These are phyloP conservation scores for Teunomyces funiuensis DNA, from an alignment of 805 yeast species.

Conservation along the genomic window DNA sequence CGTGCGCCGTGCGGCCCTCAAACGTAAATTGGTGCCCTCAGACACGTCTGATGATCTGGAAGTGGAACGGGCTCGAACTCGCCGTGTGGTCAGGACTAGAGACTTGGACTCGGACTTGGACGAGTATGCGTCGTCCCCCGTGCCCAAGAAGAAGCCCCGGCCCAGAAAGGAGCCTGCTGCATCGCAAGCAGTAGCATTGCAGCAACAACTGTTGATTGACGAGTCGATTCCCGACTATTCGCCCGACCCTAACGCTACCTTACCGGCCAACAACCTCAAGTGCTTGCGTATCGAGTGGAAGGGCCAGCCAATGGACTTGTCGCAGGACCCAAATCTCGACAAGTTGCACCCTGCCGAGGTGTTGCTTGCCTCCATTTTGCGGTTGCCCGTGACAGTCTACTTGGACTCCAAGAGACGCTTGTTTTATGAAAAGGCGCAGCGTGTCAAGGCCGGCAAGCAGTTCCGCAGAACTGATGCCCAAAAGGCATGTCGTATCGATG, in stretches of 20 bases:
- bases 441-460: conserved; percentile 66
- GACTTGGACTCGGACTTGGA: conserved; percentile 18
- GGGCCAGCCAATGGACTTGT: conserved; percentile 94
- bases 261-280: conserved; percentile 65
- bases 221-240: conserved; percentile 77
- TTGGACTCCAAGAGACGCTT: conserved; percentile 67
- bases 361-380: conserved; percentile 77
- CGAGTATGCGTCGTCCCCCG: conserved; percentile 22
- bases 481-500: conserved; percentile 96
- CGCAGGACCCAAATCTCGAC: conserved; percentile 67
- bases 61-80: conserved; percentile 55
- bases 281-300: conserved; percentile 93
- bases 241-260: conserved; percentile 58
- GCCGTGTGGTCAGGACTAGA: conserved; percentile 50
- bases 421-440: conserved; percentile 83
- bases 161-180: conserved; percentile 30
- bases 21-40: conserved; percentile 11
- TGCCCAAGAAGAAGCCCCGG: conserved; percentile 44
- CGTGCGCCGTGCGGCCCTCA: conserved; percentile 6
- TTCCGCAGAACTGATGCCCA: conserved; percentile 97
- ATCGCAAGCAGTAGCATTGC: conserved; percentile 28
- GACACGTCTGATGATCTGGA: conserved; percentile 13
- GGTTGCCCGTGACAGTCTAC: conserved; percentile 85
- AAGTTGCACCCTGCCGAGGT: conserved; percentile 91
- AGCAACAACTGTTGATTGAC: conserved; percentile 57